Base-by-base conservation (phyloP, 148 eudicot species). In the Dianthus caryophyllus region DNA sequence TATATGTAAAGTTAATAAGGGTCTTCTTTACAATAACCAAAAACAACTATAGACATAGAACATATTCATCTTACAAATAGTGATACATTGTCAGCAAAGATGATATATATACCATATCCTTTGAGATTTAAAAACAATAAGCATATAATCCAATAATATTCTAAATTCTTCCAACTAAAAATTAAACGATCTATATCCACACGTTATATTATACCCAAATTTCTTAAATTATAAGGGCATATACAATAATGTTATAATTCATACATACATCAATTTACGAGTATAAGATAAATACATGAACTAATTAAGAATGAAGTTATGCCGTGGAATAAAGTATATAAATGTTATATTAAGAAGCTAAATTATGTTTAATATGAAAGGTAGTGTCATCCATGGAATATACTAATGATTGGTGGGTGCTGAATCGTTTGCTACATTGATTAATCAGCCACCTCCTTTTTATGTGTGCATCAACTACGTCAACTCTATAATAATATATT, bases 121-220 rank as follows among this genome's bases (percentile, higher is more conserved):
- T 51, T 27, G 63, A 51, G 46, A 66, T 48, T 31, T 50, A 51
- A 39, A 30, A 53, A n/a, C n/a, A n/a, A n/a, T n/a, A 47, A 70
- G 38, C 43, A 31, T 52, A 20, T 49, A 48, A 44, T 60, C 64
- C 44, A 60, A 60, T 15, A 62, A 39, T 71, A 71, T 71, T 71
- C 74, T 11, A 50, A 7, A 18, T 57, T 43, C 36, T 51, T 17
- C 62, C 26, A 12, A 5, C 12, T 41, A 41, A 5, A 39, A 33
- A 33, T 33, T 11, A 63, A n/a, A 39, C 52, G 58, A 71, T 62
- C 51, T 25, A 49, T 41, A 62, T 71, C 68, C 52, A 71, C 36
- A 64, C 55, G 53, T 15, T 64, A 8, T n/a, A n/a, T n/a, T n/a
- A n/a, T 21, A 61, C 6, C 14, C 18, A 36, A 63, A 22, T 62